A percentile compares a stretch with the other conserved stretches of the same genome.
Conservation (phyloP, 139 green algal genomes). For the Asterochloris sp. region DNA sequence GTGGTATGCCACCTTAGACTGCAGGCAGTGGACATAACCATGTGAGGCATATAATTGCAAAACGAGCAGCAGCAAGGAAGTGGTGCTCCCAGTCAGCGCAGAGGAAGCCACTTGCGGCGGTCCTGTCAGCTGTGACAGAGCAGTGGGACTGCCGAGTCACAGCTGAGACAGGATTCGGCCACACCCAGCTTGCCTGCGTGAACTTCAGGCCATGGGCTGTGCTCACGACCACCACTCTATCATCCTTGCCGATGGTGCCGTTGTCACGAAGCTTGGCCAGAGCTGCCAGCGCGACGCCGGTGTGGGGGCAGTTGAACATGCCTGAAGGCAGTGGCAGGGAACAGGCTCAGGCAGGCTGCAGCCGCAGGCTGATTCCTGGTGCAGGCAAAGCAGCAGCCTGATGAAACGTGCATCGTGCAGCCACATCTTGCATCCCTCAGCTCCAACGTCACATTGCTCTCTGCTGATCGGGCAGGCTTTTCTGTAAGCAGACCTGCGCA, state of each 20-base stretch:
- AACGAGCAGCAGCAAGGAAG: neutral
- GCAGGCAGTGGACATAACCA: neutral
- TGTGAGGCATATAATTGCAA: neutral
- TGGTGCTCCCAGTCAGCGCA: neutral
- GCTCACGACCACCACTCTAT: constrained; percentile 93
- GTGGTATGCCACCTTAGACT: constrained; percentile 84
- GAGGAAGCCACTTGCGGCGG: neutral
- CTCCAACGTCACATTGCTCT: no score
- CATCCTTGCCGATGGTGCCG: constrained; percentile 79
- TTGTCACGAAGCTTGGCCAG: constrained; percentile 92
- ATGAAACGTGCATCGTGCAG: no score
- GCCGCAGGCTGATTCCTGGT: no score
- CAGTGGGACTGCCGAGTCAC: neutral
- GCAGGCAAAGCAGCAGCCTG: no score
- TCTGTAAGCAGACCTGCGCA: no score
- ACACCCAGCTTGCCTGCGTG: constrained; percentile 32
- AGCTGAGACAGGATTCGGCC: neutral
- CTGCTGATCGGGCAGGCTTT: no score
- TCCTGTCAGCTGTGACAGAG: neutral
- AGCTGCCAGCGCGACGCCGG: constrained; percentile 90
- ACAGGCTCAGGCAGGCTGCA: constrained; percentile 36
- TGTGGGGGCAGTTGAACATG: constrained; percentile 79
- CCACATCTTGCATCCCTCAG: no score
- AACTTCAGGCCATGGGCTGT: constrained; percentile 99
- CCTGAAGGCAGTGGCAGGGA: constrained; percentile 55